Evolutionary conservation across 2,329 filamentous ascomycete genomes (phyloP), one percentile per base, ranked within the genome.

Genomic region (Pseudonectria foliicola): DNA sequence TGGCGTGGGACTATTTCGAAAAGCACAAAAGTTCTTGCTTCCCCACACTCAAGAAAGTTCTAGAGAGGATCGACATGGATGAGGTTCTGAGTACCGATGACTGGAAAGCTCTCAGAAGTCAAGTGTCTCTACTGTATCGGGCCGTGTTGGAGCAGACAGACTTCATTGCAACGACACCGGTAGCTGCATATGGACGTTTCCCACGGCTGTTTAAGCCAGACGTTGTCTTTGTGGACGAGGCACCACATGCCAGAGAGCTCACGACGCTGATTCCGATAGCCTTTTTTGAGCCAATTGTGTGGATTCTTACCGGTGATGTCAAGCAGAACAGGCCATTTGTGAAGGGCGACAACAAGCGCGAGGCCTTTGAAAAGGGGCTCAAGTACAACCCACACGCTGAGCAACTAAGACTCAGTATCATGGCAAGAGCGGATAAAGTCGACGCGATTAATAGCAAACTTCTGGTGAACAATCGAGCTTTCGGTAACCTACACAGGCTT

Each of bases 141-240:
- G 53, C 56, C 2, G 61, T 66, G 0, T 46, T 70, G 0, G 41
- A 40, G 2, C 45, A 56, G 3, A 56, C 63, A 0, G 66, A 70
- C 30, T 69, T 70, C 33, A 54, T 71, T 2, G 65, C 66, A 0
- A 67, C 67, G 0, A 70, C 67, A 1, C 67, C 67, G 0, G 66
- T 68, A 1, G 64, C 66, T 3, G 60, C 63, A 0, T 59, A 54
- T 4, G 57, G 58, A 0, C 44, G 49, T 0, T 65, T 70, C 24
- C 45, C 55, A 0, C 55, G 52, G 3, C 50, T 87, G 6, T 86
- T 88, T 23, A 81, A 83, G 44, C 85, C 87, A 0, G 84, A 92
- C 48, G 80, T 94, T 44, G 77, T 92, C 1, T 89, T 94, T 53
- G 85, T 93, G 43, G 87, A 89, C 28, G 86, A 93, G 55, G 62